A percentile compares a stretch with the other conserved stretches of the same genome.
phyloP scores from a whole-genome alignment of 305 asterid species.

The Rubia tinctorum region DNA sequence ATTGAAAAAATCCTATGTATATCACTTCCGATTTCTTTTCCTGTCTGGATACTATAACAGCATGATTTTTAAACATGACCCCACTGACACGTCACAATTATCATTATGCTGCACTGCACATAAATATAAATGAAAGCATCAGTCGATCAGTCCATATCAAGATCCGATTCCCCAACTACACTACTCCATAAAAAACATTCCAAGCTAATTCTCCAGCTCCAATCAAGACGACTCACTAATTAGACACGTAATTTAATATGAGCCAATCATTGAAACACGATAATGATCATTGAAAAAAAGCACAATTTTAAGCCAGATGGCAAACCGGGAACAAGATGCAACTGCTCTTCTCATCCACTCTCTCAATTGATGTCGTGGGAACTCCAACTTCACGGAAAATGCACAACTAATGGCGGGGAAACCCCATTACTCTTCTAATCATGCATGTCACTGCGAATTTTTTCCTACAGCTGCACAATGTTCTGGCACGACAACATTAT shows the following conservation, averaged over 20 bases:
- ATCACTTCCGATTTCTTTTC: neutral
- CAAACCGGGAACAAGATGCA: neutral
- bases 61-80: neutral
- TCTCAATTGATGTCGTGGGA: neutral
- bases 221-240: neutral
- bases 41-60: neutral
- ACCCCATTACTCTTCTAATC: neutral
- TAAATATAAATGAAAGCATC: neutral
- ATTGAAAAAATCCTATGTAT: neutral
- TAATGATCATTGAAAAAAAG: neutral
- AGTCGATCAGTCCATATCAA: neutral
- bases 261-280: neutral
- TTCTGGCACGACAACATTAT: neutral
- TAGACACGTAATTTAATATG: neutral
- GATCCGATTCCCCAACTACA: neutral
- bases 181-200: neutral
- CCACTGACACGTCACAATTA: neutral
- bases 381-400: neutral
- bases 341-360: neutral
- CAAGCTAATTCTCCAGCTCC: constrained; percentile 3
- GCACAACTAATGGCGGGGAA: neutral
- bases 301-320: neutral
- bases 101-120: neutral
- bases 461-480: neutral
- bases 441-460: neutral